Base-by-base conservation (phyloP, 2,329 filamentous ascomycete species). In the Helotiales sp. region DNA sequence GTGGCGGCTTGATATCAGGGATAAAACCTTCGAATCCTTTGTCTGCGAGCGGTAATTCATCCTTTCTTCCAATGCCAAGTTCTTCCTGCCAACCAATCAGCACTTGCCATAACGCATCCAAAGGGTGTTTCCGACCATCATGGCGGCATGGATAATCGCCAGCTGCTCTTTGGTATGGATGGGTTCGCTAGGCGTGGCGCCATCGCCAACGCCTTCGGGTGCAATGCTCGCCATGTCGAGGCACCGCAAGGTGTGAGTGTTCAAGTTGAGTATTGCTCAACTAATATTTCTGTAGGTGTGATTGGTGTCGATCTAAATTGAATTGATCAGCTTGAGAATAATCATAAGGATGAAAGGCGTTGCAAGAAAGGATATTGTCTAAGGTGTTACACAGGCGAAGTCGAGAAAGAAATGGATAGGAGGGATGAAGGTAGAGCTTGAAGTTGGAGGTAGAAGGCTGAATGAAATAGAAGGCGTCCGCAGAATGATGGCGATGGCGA, bases 1-100 rank as follows among this genome's bases (percentile, higher is more conserved):
- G 29, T 54, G 19, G 50, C 46, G 13, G 17, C 24, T 19, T 30
- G 31, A 24, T 4, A 53, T 34, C 19, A 19, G 33, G 31, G 22
- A 29, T 24, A 15, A 34, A 22, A 42, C 29, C 12, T n/a, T n/a
- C 25, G 38, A 47, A 48, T 13, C 53, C 52, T 33, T 49, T 52
- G 44, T 69, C 67, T 30, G 64, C 63, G 13, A 70, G 58, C 25
- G 63, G 66, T 10, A 71, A 49, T 4, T 57, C 57, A 46, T 70
- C 65, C 42, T 58, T 64, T 17, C 70, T 56, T 19, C 52, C 57
- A 44, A 66, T 55, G 5, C 69, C 70, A 31, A 71, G 64, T 53
- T 71, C 70, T 52, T 70, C 69, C 67, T 65, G 47, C 44, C 4
- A 8, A 7, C 31, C 12, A n/a, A n/a, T 48, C 12, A 48, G 46